Evolutionary conservation across 2,329 filamentous ascomycete species (phyloP).

Genomic region (Phoma sp.): DNA sequence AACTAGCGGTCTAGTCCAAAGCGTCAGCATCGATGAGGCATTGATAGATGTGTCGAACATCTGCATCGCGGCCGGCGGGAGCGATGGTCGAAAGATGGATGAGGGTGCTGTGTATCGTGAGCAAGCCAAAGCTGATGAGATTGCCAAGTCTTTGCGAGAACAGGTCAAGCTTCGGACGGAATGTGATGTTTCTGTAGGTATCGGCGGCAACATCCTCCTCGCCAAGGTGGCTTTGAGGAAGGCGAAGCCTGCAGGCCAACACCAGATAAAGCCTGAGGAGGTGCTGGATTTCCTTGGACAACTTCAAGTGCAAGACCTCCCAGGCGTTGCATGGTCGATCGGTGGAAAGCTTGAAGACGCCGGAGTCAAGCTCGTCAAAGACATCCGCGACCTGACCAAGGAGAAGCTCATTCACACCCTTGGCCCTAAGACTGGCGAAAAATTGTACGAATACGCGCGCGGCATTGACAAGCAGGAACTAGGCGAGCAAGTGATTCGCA

Average conservation of each 20-base stretch:
- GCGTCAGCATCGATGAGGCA: slow-evolving; percentile 95
- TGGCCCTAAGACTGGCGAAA: slow-evolving; percentile 91
- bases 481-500: slow-evolving; percentile 82
- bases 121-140: slow-evolving; percentile 76
- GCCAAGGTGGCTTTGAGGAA: slow-evolving; percentile 90
- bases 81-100: slow-evolving; percentile 67
- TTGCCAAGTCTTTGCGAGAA: slow-evolving; percentile 71
- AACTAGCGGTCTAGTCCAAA: slow-evolving; percentile 85
- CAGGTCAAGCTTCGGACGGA: slow-evolving; percentile 76
- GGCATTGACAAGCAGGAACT: slow-evolving; percentile 88
- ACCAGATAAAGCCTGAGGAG: slow-evolving; percentile 83
- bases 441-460: slow-evolving; percentile 85
- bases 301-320: slow-evolving; percentile 79
- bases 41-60: slow-evolving; percentile 80
- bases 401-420: slow-evolving; percentile 76
- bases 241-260: slow-evolving; percentile 93
- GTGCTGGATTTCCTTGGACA: slow-evolving; percentile 77
- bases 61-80: slow-evolving; percentile 70
- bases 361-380: slow-evolving; percentile 80
- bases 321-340: slow-evolving; percentile 91
- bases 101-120: slow-evolving; percentile 78
- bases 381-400: slow-evolving; percentile 77
- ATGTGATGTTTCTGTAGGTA: slow-evolving; percentile 90
- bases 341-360: slow-evolving; percentile 87
- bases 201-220: slow-evolving; percentile 86